Base-by-base conservation (phyloP, 768 basidiomycete species). In the Mrakia blollopis region DNA sequence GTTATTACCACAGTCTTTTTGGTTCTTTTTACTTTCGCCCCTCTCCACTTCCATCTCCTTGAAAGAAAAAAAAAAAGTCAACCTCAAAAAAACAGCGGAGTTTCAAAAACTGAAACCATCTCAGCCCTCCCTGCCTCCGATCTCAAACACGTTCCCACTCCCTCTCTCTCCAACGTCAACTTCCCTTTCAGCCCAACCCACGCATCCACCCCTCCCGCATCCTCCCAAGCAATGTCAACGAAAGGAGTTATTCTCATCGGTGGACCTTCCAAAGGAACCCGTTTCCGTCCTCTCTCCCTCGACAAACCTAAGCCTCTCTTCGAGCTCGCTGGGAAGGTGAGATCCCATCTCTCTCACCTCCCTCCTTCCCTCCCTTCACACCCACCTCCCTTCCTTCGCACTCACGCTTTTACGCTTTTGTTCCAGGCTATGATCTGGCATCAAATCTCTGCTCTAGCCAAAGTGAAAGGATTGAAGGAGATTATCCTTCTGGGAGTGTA, bases 341-440 rank as follows among this genome's bases (percentile, higher is more conserved):
- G 81, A 44, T n/a, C 2, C 25, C 21, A 23, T 78, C 50, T 14
- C 16, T 41, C 47, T 52, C 23, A 18, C n/a, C 65, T 16, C 35
- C 14, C 6, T 57, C 2, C 65, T n/a, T 28, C 14, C n/a, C 47
- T 0, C 30, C 11, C 3, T 30, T 61, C 47, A 21, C 62, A 23
- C n/a, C 37, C 39, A n/a, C n/a, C n/a, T n/a, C n/a, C n/a, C 47
- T 25, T 35, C 25, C 18, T 30, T 68, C 25, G 21, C 25, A 6
- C 25, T 25, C 14, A 41, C 39, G 39, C 44, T 44, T 14, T 4
- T 44, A n/a, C 44, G 47, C 47, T 50, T n/a, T 50, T 21, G 47
- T 14, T 50, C 25, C 78, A 83, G 77, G 81, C 85, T 11, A 84
- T 85, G 82, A 82, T 85, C 79, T 86, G 84, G 84, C 85, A 86